These are phyloP conservation scores for Wickerhamiella brachini DNA, from an alignment of 805 yeast genomes.

Conservation along the genomic window DNA sequence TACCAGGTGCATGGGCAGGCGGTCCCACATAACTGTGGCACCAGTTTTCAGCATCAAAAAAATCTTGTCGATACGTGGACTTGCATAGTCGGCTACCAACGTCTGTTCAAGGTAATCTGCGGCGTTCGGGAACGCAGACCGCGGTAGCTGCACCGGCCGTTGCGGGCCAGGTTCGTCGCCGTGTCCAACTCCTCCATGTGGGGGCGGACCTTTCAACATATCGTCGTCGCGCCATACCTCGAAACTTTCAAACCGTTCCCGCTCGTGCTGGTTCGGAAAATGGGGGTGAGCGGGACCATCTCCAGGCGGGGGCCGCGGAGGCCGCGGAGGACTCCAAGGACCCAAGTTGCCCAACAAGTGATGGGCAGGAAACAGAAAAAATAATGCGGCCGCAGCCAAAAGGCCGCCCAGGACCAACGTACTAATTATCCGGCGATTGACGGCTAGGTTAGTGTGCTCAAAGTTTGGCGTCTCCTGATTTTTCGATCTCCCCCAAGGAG, in stretches of 20 bases:
- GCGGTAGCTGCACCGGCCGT: not conserved
- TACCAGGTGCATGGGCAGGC: conserved; percentile 26
- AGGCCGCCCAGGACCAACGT: not conserved
- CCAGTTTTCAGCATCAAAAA: conserved; percentile 29
- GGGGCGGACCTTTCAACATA: not conserved
- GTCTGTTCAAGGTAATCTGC: conserved; percentile 1
- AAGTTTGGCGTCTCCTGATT: not conserved
- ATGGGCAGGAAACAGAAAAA: not conserved
- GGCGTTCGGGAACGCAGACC: not conserved
- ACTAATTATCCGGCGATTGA: not conserved
- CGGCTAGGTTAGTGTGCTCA: not conserved
- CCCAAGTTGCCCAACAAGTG: not conserved
- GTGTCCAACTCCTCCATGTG: not conserved
- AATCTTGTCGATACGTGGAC: conserved; percentile 9
- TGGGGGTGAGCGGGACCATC: not conserved
- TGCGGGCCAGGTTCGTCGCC: not conserved
- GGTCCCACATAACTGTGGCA: conserved; percentile 25
- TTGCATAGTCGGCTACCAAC: not conserved
- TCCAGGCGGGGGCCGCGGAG: not conserved
- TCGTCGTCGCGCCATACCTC: conserved; percentile 6
- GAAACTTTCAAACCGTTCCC: conserved; percentile 4
- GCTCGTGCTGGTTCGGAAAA: not conserved
- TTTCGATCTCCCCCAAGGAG: not conserved
- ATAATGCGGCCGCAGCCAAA: not conserved
- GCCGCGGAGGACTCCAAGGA: not conserved